These are phyloP conservation scores for Mrakia hoshinonis DNA, from an alignment of 768 basidiomycete species.

Conservation along the genomic window DNA sequence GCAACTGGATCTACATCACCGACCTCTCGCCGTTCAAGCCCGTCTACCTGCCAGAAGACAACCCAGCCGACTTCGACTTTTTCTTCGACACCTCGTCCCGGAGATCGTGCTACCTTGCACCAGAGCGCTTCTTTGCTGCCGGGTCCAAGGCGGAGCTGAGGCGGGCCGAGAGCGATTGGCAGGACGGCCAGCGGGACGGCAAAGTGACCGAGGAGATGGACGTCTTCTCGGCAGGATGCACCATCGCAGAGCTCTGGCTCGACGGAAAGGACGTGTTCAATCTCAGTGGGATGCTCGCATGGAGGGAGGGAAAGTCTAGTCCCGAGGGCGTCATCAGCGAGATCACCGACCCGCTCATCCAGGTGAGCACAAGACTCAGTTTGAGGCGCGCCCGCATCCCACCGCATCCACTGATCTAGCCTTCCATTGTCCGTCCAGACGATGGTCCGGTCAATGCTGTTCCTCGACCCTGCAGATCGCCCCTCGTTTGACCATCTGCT, in stretches of 20 bases:
- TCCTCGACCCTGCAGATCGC: conserved; percentile 62
- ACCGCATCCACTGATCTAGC: background rate
- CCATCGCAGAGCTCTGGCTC: conserved; percentile 87
- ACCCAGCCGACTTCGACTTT: conserved; percentile 94
- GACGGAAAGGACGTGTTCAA: conserved; percentile 91
- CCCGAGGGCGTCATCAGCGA: conserved; percentile 54
- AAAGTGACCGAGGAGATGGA: conserved; percentile 94
- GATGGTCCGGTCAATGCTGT: conserved; percentile 83
- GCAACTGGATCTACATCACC: conserved; percentile 89
- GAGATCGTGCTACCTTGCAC: conserved; percentile 90
- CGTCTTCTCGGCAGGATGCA: conserved; percentile 88
- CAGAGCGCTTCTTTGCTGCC: conserved; percentile 84
- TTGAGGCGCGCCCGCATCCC: background rate
- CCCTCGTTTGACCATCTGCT: conserved; percentile 75
- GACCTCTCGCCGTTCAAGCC: conserved; percentile 96
- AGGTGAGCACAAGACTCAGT: conserved; percentile 49
- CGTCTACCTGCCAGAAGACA: conserved; percentile 86
- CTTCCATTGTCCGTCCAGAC: conserved; percentile 47
- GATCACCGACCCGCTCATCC: conserved; percentile 72
- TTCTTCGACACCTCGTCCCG: conserved; percentile 92
- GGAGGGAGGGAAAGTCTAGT: conserved; percentile 67
- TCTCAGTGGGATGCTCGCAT: conserved; percentile 89
- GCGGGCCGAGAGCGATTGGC: conserved; percentile 6
- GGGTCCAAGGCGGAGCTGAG: conserved; percentile 51
- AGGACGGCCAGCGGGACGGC: conserved; percentile 57